Conservation (phyloP, 169 alveolate species). For the Toxoplasma gondii region DNA sequence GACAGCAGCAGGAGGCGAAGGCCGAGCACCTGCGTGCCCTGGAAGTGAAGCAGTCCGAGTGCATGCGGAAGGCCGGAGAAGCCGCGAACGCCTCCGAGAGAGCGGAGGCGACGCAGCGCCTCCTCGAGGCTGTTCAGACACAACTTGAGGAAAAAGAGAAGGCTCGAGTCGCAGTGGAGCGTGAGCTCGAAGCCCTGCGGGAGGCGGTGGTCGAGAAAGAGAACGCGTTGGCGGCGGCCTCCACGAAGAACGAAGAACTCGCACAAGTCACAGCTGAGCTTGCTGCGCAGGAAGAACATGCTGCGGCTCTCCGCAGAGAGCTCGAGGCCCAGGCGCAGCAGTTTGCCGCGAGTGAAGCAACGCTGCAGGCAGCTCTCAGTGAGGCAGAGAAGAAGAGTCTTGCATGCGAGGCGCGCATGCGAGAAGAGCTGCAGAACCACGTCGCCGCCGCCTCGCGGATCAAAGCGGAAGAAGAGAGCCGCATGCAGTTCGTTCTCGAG, state of each 20-base stretch:
- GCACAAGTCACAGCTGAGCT: neutral
- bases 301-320: neutral
- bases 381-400: neutral
- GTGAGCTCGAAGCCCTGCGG: slow-evolving; percentile 34
- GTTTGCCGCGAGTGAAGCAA: neutral
- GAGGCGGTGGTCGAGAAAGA: slow-evolving; percentile 29
- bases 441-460: too few species aligned
- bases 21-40: neutral
- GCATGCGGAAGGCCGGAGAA: neutral
- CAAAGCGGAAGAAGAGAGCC: neutral
- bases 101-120: neutral
- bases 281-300: neutral
- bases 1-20: neutral
- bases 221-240: neutral
- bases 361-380: neutral
- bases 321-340: neutral
- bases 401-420: neutral
- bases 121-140: neutral
- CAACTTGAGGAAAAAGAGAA: neutral
- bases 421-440: neutral
- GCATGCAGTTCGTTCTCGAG: neutral
- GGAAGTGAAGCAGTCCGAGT: neutral
- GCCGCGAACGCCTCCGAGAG: neutral
- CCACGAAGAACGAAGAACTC: neutral
- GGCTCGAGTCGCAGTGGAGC: slow-evolving; percentile 40